phyloP scores from a whole-genome alignment of 495 filamentous ascomycete genomes.

The Aspergillus hancockii region DNA sequence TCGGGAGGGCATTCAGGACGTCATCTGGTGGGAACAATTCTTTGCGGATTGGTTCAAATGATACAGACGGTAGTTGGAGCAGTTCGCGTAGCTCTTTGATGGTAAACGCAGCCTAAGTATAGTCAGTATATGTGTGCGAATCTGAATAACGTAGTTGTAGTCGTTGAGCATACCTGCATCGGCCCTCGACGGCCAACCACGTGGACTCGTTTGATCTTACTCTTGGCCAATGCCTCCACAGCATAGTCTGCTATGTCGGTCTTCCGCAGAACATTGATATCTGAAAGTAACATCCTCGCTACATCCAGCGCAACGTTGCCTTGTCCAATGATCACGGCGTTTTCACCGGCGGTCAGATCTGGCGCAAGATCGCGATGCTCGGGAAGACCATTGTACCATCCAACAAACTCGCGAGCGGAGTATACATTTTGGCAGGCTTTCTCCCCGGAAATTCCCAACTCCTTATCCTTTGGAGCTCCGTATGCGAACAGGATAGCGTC shows the following conservation, averaged over 20 bases:
- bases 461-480: conserved; percentile 81
- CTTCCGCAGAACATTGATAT: conserved; percentile 67
- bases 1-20: conserved; percentile 62
- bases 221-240: conserved; percentile 69
- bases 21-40: conserved; percentile 60
- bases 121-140: not conserved
- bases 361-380: conserved; percentile 77
- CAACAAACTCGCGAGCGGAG: conserved; percentile 91
- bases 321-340: conserved; percentile 88
- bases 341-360: conserved; percentile 73
- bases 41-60: conserved; percentile 67
- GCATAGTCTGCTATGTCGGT: conserved; percentile 90
- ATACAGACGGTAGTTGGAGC: conserved; percentile 70
- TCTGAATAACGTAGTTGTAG: conserved; percentile 7
- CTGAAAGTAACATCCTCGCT: conserved; percentile 78
- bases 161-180: conserved; percentile 61
- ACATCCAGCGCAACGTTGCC: conserved; percentile 97
- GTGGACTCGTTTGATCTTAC: conserved; percentile 74
- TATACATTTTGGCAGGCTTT: conserved; percentile 68
- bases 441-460: conserved; percentile 81
- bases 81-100: conserved; percentile 91
- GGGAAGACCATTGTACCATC: conserved; percentile 97
- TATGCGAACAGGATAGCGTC: conserved; percentile 92
- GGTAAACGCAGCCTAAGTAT: conserved; percentile 76
- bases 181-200: conserved; percentile 87